Percentiles rank a stretch among this genome's conserved stretches.
Evolutionary conservation across 75 land plant genomes (phyloP).

Genomic region (Pseudotsuga menziesii): DNA sequence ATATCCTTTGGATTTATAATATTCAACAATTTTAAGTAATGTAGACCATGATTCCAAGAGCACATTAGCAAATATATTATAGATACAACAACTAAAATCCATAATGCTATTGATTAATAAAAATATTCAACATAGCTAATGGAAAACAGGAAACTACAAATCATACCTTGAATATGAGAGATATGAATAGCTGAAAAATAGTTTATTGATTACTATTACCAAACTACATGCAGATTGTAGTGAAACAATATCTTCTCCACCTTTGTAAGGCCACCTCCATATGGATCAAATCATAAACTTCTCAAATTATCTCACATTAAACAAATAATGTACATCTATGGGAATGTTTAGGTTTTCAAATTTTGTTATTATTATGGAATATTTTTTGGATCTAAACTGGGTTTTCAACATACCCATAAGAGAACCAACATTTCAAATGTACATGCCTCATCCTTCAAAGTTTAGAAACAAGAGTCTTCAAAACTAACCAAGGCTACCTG

Average conservation of each 20-base stretch:
- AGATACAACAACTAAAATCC: not conserved
- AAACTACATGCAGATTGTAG: not conserved
- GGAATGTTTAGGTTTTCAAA: too few species aligned
- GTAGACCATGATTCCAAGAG: not conserved
- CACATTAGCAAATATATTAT: not conserved
- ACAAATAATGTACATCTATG: too few species aligned
- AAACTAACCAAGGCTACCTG: too few species aligned
- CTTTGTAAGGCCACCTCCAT: not conserved
- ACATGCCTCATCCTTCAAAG: too few species aligned
- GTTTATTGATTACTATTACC: not conserved
- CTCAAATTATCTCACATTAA: too few species aligned
- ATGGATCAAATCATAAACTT: slow-evolving; percentile 1
- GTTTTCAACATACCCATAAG: too few species aligned
- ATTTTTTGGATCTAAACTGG: too few species aligned
- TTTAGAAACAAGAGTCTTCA: too few species aligned
- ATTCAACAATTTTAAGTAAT: too few species aligned
- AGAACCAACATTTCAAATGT: too few species aligned
- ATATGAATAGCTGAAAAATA: slow-evolving; percentile 1
- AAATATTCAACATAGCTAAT: not conserved
- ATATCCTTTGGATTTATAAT: too few species aligned
- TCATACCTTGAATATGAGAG: slow-evolving; percentile 3
- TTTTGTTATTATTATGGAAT: too few species aligned
- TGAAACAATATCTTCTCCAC: slow-evolving; percentile 1
- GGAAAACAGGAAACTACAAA: not conserved
- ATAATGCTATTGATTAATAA: not conserved